Percentiles rank a stretch among this genome's conserved stretches.
Conservation (phyloP, 2,329 filamentous ascomycete genomes). For the Triangularia verruculosa region DNA sequence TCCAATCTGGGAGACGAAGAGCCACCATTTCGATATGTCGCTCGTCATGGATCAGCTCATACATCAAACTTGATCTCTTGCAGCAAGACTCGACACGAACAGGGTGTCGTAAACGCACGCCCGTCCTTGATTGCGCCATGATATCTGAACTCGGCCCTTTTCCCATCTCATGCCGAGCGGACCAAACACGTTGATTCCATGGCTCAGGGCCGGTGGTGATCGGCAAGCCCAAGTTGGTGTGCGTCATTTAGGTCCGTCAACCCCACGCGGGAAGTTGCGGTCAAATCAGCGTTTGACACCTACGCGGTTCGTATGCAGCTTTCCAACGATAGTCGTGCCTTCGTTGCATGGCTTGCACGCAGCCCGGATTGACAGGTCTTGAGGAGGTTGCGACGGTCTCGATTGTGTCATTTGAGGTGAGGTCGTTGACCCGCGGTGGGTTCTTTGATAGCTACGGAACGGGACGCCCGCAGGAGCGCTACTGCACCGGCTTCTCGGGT, state of each 20-base stretch:
- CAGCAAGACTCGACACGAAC: not conserved
- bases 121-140: not conserved
- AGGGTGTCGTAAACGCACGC: not conserved
- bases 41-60: not conserved
- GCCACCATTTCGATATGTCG: not conserved
- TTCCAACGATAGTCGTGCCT: not conserved
- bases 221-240: not conserved
- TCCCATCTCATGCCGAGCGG: not conserved
- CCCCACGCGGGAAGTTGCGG: not conserved
- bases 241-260: constrained; percentile 3
- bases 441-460: constrained; percentile 18
- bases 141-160: not conserved
- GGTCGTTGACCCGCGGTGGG: not conserved
- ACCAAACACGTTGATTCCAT: not conserved
- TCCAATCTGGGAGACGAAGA: not conserved
- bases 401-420: not conserved
- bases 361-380: not conserved
- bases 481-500: constrained; percentile 19
- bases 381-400: not conserved
- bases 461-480: constrained; percentile 23
- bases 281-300: constrained; percentile 9
- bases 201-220: not conserved
- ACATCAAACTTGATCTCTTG: not conserved
- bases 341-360: not conserved
- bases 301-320: not conserved